Evolutionary conservation across 139 green algal species (phyloP).

Genomic region (Chlorella vulgaris): DNA sequence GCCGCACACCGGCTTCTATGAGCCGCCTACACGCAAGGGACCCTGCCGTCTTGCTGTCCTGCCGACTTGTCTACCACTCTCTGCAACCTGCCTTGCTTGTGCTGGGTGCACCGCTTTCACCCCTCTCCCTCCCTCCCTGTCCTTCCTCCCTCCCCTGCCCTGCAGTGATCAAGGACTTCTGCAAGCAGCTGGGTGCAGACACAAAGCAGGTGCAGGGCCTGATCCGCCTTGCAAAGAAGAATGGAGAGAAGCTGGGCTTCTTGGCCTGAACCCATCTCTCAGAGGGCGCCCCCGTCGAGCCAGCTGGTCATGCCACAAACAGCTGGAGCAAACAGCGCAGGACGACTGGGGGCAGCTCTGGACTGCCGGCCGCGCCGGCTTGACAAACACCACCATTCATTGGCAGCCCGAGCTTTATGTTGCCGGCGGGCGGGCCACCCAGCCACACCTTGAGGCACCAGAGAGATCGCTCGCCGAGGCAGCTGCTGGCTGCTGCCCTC

Average conservation of each 20-base stretch:
- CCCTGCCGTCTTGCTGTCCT: too few relatives aligned
- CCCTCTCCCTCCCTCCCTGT: background rate
- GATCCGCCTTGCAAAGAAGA: slow-evolving; percentile 97
- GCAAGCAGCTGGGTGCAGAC: slow-evolving; percentile 87
- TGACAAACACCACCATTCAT: too few relatives aligned
- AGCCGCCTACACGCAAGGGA: background rate
- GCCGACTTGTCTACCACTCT: background rate
- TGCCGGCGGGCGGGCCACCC: too few relatives aligned
- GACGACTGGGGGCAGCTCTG: too few relatives aligned
- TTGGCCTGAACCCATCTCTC: slow-evolving; percentile 63
- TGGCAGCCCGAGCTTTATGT: too few relatives aligned
- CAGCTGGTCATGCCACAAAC: too few relatives aligned
- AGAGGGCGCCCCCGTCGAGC: background rate
- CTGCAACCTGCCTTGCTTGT: background rate
- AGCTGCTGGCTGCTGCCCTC: too few relatives aligned
- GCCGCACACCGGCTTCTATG: background rate
- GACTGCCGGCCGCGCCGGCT: too few relatives aligned
- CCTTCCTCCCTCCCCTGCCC: background rate
- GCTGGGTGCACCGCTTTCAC: too few relatives aligned
- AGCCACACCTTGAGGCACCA: too few relatives aligned
- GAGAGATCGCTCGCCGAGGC: too few relatives aligned
- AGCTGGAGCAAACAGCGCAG: too few relatives aligned
- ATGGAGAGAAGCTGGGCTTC: slow-evolving; percentile 97
- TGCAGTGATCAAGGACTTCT: slow-evolving; percentile 99
- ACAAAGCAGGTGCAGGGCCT: slow-evolving; percentile 93